Evolutionary conservation across 208 protist species (phyloP), one percentile per base, ranked within the genome.

Genomic region (Crithidia expoeki): DNA sequence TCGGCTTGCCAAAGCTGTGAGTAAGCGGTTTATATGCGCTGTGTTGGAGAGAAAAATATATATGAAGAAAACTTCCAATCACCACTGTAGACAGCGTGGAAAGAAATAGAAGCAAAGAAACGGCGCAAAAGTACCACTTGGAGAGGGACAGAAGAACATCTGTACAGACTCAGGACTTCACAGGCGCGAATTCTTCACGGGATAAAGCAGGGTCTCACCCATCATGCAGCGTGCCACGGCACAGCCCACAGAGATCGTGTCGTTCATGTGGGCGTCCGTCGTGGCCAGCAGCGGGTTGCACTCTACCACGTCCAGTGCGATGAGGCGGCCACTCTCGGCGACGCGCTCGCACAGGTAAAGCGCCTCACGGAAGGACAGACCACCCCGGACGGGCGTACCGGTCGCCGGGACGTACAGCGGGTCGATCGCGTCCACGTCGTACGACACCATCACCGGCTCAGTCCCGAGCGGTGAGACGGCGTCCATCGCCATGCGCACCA

Each of bases 381-480:
- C 86, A 40, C 72, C 83, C 25, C 72, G 68, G 19, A 92, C 86
- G 14, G 86, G 76, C 19, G 86, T 92, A 34, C 86, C 86, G 19
- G 86, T 92, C 44, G 80, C 75, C 50, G 80, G 83, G 25, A 79
- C 76, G 59, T 66, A 84, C 12, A 82, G 55, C 17, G 81, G 83
- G 63, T 92, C 86, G 44, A 92, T 83, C 17, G 77, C 82, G 63
- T 92, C 86, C 32, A 92, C 72, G 70, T 92, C 86, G 66, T 87
- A 92, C 38, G 69, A 80, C 40, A 92, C 68, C 73, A 86, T 84
- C 40, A 92, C 58, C 42, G 81, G 86, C 53, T 85, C 78, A 40
- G 75, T 81, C 19, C 75, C 73, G 32, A 64, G 59, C 2, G 83
- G 81, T 27, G 74, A 72, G 34, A 90, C 51, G 47, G 79, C 76